phyloP scores from a whole-genome alignment of 768 basidiomycete species.

The Amanita fuliginea region DNA sequence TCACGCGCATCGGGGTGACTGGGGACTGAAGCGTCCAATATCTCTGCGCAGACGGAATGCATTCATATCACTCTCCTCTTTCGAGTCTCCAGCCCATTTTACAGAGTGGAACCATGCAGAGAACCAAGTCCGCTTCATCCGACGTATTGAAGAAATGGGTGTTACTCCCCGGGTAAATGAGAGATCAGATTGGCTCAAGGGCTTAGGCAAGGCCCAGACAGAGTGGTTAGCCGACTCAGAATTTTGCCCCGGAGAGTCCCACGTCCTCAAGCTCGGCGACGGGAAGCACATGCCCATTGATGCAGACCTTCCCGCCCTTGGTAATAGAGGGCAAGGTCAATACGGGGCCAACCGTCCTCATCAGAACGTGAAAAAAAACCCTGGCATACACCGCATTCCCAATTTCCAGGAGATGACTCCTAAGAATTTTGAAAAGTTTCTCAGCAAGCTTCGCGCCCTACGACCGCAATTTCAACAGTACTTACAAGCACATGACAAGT shows the following conservation, averaged over 20 bases:
- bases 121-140: conserved; percentile 54
- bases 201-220: conserved; percentile 24
- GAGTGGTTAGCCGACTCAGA: conserved; percentile 24
- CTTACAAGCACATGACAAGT: conserved; percentile 15
- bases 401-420: conserved; percentile 56
- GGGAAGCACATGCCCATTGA: conserved; percentile 9
- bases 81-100: conserved; percentile 66
- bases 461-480: conserved; percentile 46
- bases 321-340: conserved; percentile 14
- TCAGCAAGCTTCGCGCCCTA: conserved; percentile 43
- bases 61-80: conserved; percentile 52
- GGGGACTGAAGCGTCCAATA: conserved; percentile 79
- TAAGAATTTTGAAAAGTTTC: conserved; percentile 45
- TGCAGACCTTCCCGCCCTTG: conserved; percentile 12
- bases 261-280: not conserved
- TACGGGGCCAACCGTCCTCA: conserved; percentile 15
- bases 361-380: not conserved
- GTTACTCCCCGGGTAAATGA: conserved; percentile 20
- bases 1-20: conserved; percentile 68
- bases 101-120: conserved; percentile 70
- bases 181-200: conserved; percentile 24
- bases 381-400: conserved; percentile 21
- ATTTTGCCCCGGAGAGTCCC: conserved; percentile 19
- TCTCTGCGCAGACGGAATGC: conserved; percentile 52
- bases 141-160: conserved; percentile 55